Evolutionary conservation across 306 rosid species (phyloP), one percentile per base, ranked within the genome.

Genomic region (Quercus rubra): DNA sequence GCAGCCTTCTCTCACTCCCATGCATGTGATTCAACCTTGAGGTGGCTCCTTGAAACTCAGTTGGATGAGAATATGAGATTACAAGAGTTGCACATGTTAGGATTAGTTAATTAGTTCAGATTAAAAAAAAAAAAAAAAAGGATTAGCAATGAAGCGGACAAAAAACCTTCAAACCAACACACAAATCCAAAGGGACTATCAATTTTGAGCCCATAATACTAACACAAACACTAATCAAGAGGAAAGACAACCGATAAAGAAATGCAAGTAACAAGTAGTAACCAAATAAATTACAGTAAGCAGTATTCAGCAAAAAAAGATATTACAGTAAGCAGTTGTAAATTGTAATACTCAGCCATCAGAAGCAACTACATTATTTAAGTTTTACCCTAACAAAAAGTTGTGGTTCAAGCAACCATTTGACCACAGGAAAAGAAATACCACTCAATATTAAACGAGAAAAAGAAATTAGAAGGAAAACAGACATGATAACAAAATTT

Each of bases 401-500:
- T 5, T 64, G 18, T 64, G 2, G 41, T 68, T 68, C 28, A 35
- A n/a, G 72, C 54, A 66, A 66, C 3, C 71, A 10, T 68, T 68
- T 35, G 52, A 68, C 25, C 17, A 13, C 41, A 7, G 9, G 28
- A 38, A 33, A 68, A 33, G 52, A 35, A 9, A 35, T 35, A 81
- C 67, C 30, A 71, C 69, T 56, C 74, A 79, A 79, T 57, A 73
- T 54, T 43, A 27, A 62, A 75, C 67, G 21, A 71, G 5, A 62
- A 52, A 10, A 70, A 77, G 4, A 83, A 14, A 75, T 33, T 38
- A 59, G 28, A 81, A 76, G 59, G 52, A 75, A 57, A 62, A 61
- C 77, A 4, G 76, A 71, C 18, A 77, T n/a, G 64, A 28, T 41
- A 83, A 64, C 89, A 87, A 91, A 90, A 90, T 68, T 89, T 84